A percentile compares a stretch with the other conserved stretches of the same genome.
These are phyloP conservation scores for Neurospora sp. DNA, from an alignment of 495 filamentous ascomycete genomes.

Conservation along the genomic window DNA sequence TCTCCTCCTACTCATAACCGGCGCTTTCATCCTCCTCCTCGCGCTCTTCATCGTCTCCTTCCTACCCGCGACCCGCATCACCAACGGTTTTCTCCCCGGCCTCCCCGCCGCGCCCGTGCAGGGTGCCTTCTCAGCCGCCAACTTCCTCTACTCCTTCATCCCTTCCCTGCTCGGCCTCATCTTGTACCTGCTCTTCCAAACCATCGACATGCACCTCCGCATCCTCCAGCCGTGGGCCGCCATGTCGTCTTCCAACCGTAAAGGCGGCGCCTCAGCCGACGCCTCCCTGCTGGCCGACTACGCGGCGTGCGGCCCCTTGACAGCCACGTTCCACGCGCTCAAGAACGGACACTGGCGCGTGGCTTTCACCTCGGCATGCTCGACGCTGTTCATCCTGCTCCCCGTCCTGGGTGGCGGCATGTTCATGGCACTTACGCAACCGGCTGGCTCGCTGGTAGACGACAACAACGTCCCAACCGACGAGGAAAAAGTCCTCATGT, in stretches of 20 bases:
- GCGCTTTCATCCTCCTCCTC: slow-evolving; percentile 54
- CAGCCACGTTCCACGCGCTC: slow-evolving; percentile 51
- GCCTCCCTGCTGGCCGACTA: slow-evolving; percentile 68
- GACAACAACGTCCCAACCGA: background rate
- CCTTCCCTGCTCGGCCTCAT: slow-evolving; percentile 66
- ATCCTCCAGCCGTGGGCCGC: slow-evolving; percentile 66
- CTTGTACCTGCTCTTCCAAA: slow-evolving; percentile 67
- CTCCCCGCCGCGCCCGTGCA: slow-evolving; percentile 50
- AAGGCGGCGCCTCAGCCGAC: slow-evolving; percentile 52
- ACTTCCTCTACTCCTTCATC: slow-evolving; percentile 82
- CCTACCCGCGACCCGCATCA: slow-evolving; percentile 50
- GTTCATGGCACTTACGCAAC: slow-evolving; percentile 68
- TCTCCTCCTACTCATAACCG: slow-evolving; percentile 53
- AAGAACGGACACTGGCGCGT: slow-evolving; percentile 60
- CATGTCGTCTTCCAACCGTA: slow-evolving; percentile 33
- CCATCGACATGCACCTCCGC: slow-evolving; percentile 65
- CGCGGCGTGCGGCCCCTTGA: slow-evolving; percentile 50
- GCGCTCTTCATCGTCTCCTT: slow-evolving; percentile 72
- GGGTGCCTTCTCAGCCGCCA: slow-evolving; percentile 67
- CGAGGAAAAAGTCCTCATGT: slow-evolving; percentile 46
- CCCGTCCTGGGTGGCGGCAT: slow-evolving; percentile 70
- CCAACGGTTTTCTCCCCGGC: slow-evolving; percentile 58
- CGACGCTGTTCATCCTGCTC: slow-evolving; percentile 52
- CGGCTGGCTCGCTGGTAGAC: slow-evolving; percentile 7
- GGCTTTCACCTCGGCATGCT: slow-evolving; percentile 56